Evolutionary conservation across 768 basidiomycete species (phyloP), one percentile per base, ranked within the genome.

Genomic region (Strobilomyces dryophilus): DNA sequence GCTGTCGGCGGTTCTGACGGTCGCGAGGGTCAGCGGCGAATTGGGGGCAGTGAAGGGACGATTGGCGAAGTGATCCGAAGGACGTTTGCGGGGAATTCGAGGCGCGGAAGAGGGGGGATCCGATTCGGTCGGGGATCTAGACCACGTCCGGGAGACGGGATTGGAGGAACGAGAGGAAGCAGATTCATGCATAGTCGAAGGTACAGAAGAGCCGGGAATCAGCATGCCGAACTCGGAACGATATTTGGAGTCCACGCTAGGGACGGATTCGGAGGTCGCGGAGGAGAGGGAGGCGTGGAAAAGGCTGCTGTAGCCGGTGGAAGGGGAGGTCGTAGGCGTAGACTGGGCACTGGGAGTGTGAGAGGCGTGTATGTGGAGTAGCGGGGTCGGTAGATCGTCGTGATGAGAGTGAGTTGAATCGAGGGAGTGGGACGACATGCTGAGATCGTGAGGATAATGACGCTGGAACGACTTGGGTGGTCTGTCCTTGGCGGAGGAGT

Each of bases 261-360:
- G 60, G 0, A 24, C 46, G 0, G 66, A 68, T 11, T 66, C 68
- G 45, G 67, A 68, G 0, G 66, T 59, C 11, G 55, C 54, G 26
- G 62, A 68, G 4, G 66, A 66, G 9, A 57, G 53, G 0, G 68
- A 61, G 7, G 54, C 46, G 0, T 57, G 53, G 15, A 70, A 57
- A 1, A 53, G 40, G 34, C 57, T 66, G 37, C 58, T 60, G 48
- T 57, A 49, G 3, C 31, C 61, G 1, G 60, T 68, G 8, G 66
- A 68, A 1, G 64, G 56, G 0, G 66, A 62, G 0, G 62, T 68
- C 40, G 58, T 47, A 4, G 68, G 67, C 0, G 66, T 66, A 3
- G 66, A 68, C 0, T 65, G 60, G 10, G 53, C 1, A 31, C 68
- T 67, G 1, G 62, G 9, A 29, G 29, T 17, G 7, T 45, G 55